A percentile compares a stretch with the other conserved stretches of the same genome.
phyloP scores from a whole-genome alignment of 805 yeast species.

The Metahyphopichia silvanorum region DNA sequence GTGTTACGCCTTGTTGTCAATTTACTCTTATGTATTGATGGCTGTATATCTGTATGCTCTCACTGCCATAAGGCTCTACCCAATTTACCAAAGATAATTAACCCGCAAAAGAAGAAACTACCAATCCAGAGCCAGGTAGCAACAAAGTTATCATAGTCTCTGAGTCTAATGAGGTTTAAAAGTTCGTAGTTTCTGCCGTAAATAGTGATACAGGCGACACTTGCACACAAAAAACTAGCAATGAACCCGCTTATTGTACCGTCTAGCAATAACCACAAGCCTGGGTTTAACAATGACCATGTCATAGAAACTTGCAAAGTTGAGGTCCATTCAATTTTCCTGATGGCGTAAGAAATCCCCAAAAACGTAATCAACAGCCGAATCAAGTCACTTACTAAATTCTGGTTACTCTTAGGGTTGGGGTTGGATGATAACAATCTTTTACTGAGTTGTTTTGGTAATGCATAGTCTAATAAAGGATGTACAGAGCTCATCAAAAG shows the following conservation, averaged over 20 bases:
- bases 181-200: slow-evolving; percentile 24
- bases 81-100: slow-evolving; percentile 64
- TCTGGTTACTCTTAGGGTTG: slow-evolving; percentile 16
- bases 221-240: slow-evolving; percentile 31
- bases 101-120: slow-evolving; percentile 64
- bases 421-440: slow-evolving; percentile 38
- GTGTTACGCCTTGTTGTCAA: background rate
- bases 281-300: slow-evolving; percentile 61
- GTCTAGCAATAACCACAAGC: slow-evolving; percentile 65
- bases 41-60: background rate
- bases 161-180: slow-evolving; percentile 4
- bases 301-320: slow-evolving; percentile 61
- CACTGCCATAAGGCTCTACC: slow-evolving; percentile 52
- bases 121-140: slow-evolving; percentile 54
- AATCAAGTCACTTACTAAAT: slow-evolving; percentile 33
- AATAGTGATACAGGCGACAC: slow-evolving; percentile 27
- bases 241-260: slow-evolving; percentile 53
- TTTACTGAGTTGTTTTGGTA: slow-evolving; percentile 26
- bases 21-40: background rate
- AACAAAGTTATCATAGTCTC: slow-evolving; percentile 15
- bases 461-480: slow-evolving; percentile 39
- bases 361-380: slow-evolving; percentile 56
- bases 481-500: slow-evolving; percentile 53
- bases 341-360: slow-evolving; percentile 69
- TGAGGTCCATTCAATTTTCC: slow-evolving; percentile 67